A percentile compares a stretch with the other conserved stretches of the same genome.
Conservation (phyloP, 1,284 basidiomycete genomes). For the Naganishia liquefaciens region DNA sequence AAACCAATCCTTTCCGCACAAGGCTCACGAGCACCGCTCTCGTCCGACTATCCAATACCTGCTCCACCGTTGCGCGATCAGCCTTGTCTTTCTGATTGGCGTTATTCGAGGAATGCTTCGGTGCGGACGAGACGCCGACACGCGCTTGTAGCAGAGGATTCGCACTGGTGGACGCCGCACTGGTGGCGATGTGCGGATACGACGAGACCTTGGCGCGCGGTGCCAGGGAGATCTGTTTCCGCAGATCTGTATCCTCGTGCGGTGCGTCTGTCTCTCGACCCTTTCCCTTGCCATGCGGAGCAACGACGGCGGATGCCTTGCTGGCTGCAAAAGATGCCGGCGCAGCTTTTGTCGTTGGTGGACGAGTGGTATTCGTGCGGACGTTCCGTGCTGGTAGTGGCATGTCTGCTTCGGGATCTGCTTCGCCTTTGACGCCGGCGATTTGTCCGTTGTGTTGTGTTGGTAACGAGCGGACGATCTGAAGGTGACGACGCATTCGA, state of each 20-base stretch:
- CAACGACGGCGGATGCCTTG: constrained; percentile 12
- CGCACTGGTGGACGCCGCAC: constrained; percentile 60
- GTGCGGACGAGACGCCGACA: constrained; percentile 77
- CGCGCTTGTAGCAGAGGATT: constrained; percentile 57
- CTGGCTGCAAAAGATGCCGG: background rate
- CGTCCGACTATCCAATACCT: constrained; percentile 88
- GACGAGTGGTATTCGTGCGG: constrained; percentile 9
- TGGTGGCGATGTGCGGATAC: constrained; percentile 21
- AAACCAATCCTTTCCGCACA: constrained; percentile 80
- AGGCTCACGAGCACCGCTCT: constrained; percentile 89
- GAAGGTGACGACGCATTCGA: constrained; percentile 73
- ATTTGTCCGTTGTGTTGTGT: constrained; percentile 19
- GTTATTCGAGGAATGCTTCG: constrained; percentile 81
- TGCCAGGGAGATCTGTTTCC: constrained; percentile 20
- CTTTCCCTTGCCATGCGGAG: constrained; percentile 22
- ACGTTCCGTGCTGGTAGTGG: constrained; percentile 43
- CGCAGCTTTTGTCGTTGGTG: background rate
- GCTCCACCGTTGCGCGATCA: constrained; percentile 90
- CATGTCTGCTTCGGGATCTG: constrained; percentile 35
- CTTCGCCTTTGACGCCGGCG: constrained; percentile 36
- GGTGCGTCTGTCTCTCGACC: constrained; percentile 8
- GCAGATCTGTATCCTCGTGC: constrained; percentile 5
- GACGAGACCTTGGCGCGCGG: constrained; percentile 19
- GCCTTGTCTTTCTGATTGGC: constrained; percentile 89
- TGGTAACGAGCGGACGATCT: constrained; percentile 38